Evolutionary conservation across 345 rosid genomes (phyloP), one percentile per base, ranked within the genome.

Genomic region (thale cress (Arabidopsis thaliana)): DNA sequence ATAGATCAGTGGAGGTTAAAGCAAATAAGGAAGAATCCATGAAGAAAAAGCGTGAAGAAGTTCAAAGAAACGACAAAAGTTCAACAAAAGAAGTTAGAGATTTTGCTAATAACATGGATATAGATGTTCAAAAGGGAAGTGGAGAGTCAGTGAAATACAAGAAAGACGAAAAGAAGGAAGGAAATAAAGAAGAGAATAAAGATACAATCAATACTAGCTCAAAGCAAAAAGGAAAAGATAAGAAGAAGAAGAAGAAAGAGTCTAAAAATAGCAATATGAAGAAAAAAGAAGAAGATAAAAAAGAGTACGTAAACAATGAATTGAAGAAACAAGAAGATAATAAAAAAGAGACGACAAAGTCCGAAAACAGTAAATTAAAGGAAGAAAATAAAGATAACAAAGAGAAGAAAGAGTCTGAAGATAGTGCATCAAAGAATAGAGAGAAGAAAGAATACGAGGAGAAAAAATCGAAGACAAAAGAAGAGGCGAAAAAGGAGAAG

Each of bases 11-110:
- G 25, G 65, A 55, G 38, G 20, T 11, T 40, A 44, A 63, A 44
- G 55, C 2, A 63, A 41, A 42, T 40, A 33, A 41, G 8, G 37
- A 53, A 61, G 51, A 1, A 52, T 51, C 45, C 2, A 56, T 2
- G 2, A 72, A 61, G 30, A 40, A 61, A 62, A 11, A 40, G 12
- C 53, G 2, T 62, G 69, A 62, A 40, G 13, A 62, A 28, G 9
- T 14, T 51, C 41, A 28, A 61, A 67, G 69, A 38, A 61, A 32
- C 9, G 8, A 25, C 37, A 49, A 8, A 8, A 40, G 25, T 59
- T 23, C 49, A 48, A 58, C 16, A 0, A 6, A 59, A 24, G 24
- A 59, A 34, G 38, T 34, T 34, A 36, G 2, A 45, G 34, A 46
- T 16, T 12, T 11, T 33, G 5, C n/a, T 33, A 10, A 58, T 44